Evolutionary conservation across 2,329 filamentous ascomycete species (phyloP), one percentile per base, ranked within the genome.

Genomic region (Fusarium nisikadoi): DNA sequence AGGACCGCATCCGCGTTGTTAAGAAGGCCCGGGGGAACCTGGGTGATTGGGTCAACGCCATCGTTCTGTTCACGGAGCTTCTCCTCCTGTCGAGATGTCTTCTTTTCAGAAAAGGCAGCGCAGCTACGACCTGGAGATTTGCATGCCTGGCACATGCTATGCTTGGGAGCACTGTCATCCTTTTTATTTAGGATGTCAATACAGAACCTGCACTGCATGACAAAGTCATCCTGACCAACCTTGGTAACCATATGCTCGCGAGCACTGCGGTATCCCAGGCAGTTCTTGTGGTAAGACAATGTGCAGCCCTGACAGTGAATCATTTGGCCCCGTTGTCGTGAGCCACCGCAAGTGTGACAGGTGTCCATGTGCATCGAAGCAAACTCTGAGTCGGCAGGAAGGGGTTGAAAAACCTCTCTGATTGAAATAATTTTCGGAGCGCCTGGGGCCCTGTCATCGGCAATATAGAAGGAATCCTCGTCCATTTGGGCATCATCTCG

Each of bases 181-280:
- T 93, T 95, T 78, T 90, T 90, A 68, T 85, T 84, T 49, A 90
- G 87, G 25, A 87, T 78, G 7, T 91, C 91, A 69, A 98, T 87
- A 79, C 96, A 99, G 62, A 91, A 92, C 72, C 91, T 92, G 82
- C 96, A 99, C 79, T 99, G 96, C 42, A 99, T 84, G 20, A 99
- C 91, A 75, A 97, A 98, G 41, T 92, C 82, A 5, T 92, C 90
- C 2, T 92, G 85, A 5, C 86, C 91, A 57, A 98, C 82, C 80
- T 98, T 99, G 29, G 94, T 98, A 14, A 94, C 94, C 39, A 96
- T 84, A 79, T 98, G 96, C n/a, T 97, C 94, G 67, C 96, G 88
- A 17, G 80, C 84, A 56, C 87, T 88, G 54, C 96, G 89, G 53
- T 87, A 85, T 2, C 95, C 94, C 33, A 99, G 86, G 78, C 96